These are phyloP conservation scores for Globisporangium mamillatum DNA, from an alignment of 352 stramenopile species.

Conservation along the genomic window DNA sequence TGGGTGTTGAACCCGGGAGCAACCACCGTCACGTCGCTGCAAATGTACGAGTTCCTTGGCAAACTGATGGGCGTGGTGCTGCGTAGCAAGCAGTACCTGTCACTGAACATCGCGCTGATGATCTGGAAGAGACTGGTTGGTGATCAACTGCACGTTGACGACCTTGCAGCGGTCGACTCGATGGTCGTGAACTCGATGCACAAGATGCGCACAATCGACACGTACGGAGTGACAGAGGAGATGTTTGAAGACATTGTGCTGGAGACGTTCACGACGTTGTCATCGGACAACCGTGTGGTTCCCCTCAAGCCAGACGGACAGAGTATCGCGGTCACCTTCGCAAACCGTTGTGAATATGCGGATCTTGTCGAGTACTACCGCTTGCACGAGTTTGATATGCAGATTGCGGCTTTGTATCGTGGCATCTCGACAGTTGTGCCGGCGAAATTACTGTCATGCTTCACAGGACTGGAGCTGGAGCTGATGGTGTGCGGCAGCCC, in stretches of 20 bases:
- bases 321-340: slow-evolving; percentile 74
- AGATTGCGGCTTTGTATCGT: slow-evolving; percentile 41
- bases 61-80: slow-evolving; percentile 89
- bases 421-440: slow-evolving; percentile 81
- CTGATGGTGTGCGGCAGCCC: slow-evolving; percentile 81
- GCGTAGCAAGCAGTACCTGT: slow-evolving; percentile 87
- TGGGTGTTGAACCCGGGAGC: slow-evolving; percentile 89
- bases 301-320: slow-evolving; percentile 67
- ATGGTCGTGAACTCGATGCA: slow-evolving; percentile 88
- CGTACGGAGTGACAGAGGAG: slow-evolving; percentile 70
- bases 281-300: slow-evolving; percentile 77
- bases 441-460: slow-evolving; percentile 64
- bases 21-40: slow-evolving; percentile 34
- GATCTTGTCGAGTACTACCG: slow-evolving; percentile 79
- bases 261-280: slow-evolving; percentile 89
- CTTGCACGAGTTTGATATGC: slow-evolving; percentile 72
- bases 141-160: slow-evolving; percentile 69
- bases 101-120: slow-evolving; percentile 78
- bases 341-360: slow-evolving; percentile 71
- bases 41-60: slow-evolving; percentile 91
- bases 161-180: slow-evolving; percentile 80
- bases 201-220: slow-evolving; percentile 83
- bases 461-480: slow-evolving; percentile 79
- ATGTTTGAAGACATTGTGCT: slow-evolving; percentile 91
- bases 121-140: slow-evolving; percentile 90